Base-by-base conservation (phyloP, 371 early-diverging fungal genomes). In the Mucor irregularis region DNA sequence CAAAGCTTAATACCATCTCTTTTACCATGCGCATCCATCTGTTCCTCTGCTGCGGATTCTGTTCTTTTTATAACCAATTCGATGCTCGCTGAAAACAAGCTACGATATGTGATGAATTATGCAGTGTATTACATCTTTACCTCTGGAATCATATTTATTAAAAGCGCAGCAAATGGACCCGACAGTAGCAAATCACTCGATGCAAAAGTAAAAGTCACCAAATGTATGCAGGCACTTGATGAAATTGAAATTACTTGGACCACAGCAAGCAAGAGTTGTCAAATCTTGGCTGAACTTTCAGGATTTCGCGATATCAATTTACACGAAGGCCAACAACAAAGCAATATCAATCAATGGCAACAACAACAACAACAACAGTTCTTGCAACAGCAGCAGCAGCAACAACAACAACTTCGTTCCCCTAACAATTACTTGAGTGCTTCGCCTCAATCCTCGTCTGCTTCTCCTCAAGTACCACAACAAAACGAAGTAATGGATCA, bases 21-120 rank as follows among this genome's bases (percentile, higher is more conserved):
- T 3, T 51, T 76, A 28, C 77, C 79, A 1, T 69, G 67, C 16
- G 65, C 62, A 31, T 68, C 78, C 16, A 67, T 77, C 14, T 81
- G 82, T 44, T 65, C 69, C 1, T 70, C 73, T 5, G 74, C 79
- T 5, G 81, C 84, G 1, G 72, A 72, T 11, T 58, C 78, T 0
- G 78, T 81, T 11, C 49, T 79, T 19, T 66, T 73, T 21, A 79
- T 84, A 22, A 64, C 53, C 13, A 65, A 71, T 39, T 48, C 64
- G 13, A 61, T 80, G 62, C 34, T 71, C 5, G 62, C 61, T 11
- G 61, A 68, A 21, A 61, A 64, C 17, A 62, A 61, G 21, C 51
- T 80, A 16, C 64, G 56, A 8, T 73, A 59, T 53, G 71, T 72
- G 0, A 44, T 67, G 29, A 74, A 72, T 30, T 76, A 56, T 35